Evolutionary conservation across 2,329 filamentous ascomycete species (phyloP).

Genomic region (Penicillium sp.): DNA sequence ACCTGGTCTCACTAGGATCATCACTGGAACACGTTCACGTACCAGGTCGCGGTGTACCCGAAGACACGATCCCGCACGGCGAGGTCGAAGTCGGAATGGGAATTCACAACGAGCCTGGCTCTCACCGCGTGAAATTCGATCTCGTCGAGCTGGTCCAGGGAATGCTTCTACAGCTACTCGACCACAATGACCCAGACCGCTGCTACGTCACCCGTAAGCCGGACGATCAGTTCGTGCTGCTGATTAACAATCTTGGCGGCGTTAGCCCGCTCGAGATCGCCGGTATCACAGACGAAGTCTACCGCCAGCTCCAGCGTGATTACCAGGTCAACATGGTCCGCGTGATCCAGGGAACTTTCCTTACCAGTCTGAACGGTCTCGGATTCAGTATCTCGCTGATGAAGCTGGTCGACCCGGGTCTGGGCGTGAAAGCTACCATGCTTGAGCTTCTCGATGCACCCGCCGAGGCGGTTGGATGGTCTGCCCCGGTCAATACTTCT

Average conservation of each 20-base stretch:
- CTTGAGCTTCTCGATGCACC: slow-evolving; percentile 67
- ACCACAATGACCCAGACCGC: slow-evolving; percentile 62
- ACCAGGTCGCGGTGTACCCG: slow-evolving; percentile 66
- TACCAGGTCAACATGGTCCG: slow-evolving; percentile 63
- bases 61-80: slow-evolving; percentile 53
- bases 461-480: slow-evolving; percentile 67
- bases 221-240: slow-evolving; percentile 61
- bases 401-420: slow-evolving; percentile 60
- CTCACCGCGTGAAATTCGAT: slow-evolving; percentile 51
- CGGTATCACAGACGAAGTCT: slow-evolving; percentile 66
- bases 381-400: slow-evolving; percentile 70
- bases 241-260: slow-evolving; percentile 70
- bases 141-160: slow-evolving; percentile 54
- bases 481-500: slow-evolving; percentile 57
- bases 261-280: slow-evolving; percentile 66
- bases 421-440: slow-evolving; percentile 55
- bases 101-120: slow-evolving; percentile 66
- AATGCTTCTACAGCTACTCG: slow-evolving; percentile 66
- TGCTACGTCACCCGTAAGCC: slow-evolving; percentile 59
- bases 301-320: slow-evolving; percentile 57
- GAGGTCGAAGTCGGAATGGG: slow-evolving; percentile 72
- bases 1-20: slow-evolving; percentile 80
- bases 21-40: slow-evolving; percentile 92
- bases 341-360: slow-evolving; percentile 65
- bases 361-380: slow-evolving; percentile 70